These are phyloP conservation scores for Acrocalymma vagum DNA, from an alignment of 2,329 filamentous ascomycete genomes.

Conservation along the genomic window DNA sequence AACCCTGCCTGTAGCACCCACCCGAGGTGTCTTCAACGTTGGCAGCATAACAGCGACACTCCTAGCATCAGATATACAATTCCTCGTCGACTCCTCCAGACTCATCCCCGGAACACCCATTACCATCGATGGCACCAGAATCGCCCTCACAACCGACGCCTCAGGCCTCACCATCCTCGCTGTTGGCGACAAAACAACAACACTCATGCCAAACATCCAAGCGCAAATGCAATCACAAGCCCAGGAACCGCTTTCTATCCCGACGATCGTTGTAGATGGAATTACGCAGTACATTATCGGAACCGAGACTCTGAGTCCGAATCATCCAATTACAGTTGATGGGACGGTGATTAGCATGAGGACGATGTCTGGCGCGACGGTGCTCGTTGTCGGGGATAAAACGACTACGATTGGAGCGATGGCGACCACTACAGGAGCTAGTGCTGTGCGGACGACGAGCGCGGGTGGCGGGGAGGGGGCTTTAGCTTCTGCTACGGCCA, in stretches of 20 bases:
- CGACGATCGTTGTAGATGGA: conserved; percentile 18
- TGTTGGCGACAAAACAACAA: conserved; percentile 20
- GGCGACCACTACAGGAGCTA: background rate
- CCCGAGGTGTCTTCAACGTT: conserved; percentile 10
- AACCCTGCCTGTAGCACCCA: conserved; percentile 1
- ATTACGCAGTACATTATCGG: conserved; percentile 22
- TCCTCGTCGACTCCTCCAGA: conserved; percentile 17
- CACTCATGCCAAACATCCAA: conserved; percentile 12
- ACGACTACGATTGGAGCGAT: conserved; percentile 21
- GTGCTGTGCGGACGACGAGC: conserved; percentile 4
- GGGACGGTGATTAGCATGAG: conserved; percentile 21
- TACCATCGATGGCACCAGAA: conserved; percentile 18
- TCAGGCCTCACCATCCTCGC: conserved; percentile 23
- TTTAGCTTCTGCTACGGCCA: too few species aligned
- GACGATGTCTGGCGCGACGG: conserved; percentile 9
- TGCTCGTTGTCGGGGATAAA: conserved; percentile 21
- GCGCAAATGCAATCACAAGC: background rate
- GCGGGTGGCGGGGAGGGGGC: too few species aligned
- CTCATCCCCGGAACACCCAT: conserved; percentile 14
- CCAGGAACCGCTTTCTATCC: conserved; percentile 6
- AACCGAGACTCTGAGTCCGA: conserved; percentile 27
- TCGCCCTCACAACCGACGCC: conserved; percentile 19
- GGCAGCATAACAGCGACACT: conserved; percentile 14
- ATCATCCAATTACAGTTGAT: conserved; percentile 22
- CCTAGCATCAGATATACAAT: too few species aligned